These are phyloP conservation scores for Arctium lappa DNA, from an alignment of 129 eudicot species.

Conservation along the genomic window DNA sequence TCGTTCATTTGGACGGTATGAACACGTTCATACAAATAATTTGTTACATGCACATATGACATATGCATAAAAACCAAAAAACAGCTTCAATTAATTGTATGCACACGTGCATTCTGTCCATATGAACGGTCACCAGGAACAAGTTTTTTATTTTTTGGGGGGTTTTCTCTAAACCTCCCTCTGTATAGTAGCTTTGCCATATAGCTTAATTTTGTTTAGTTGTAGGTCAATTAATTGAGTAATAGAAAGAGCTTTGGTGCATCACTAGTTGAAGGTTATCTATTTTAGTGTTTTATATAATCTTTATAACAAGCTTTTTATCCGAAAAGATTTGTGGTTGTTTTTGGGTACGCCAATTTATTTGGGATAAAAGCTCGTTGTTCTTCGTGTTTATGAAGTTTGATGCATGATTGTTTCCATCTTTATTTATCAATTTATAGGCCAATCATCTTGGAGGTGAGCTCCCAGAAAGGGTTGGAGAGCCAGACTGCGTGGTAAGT, in stretches of 20 bases:
- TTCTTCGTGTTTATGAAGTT: not conserved
- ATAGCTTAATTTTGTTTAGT: not conserved
- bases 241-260: not conserved
- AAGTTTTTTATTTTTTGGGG: no score
- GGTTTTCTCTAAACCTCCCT: no score
- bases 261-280: not conserved
- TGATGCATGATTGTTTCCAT: not conserved
- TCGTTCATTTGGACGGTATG: no score
- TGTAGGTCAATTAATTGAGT: not conserved
- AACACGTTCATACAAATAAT: no score
- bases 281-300: not conserved
- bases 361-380: not conserved
- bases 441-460: slow-evolving; percentile 46
- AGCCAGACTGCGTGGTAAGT: slow-evolving; percentile 85
- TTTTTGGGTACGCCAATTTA: not conserved
- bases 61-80: no score
- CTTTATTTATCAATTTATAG: slow-evolving; percentile 20
- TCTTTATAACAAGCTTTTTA: not conserved
- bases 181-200: no score
- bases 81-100: no score
- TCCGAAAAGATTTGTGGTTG: not conserved
- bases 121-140: no score
- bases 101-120: no score
- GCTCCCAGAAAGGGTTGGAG: slow-evolving; percentile 82
- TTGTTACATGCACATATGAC: no score